Percentiles rank a stretch among this genome's conserved stretches.
Conservation (phyloP, 257 asterid genomes). For the Sherardia arvensis region DNA sequence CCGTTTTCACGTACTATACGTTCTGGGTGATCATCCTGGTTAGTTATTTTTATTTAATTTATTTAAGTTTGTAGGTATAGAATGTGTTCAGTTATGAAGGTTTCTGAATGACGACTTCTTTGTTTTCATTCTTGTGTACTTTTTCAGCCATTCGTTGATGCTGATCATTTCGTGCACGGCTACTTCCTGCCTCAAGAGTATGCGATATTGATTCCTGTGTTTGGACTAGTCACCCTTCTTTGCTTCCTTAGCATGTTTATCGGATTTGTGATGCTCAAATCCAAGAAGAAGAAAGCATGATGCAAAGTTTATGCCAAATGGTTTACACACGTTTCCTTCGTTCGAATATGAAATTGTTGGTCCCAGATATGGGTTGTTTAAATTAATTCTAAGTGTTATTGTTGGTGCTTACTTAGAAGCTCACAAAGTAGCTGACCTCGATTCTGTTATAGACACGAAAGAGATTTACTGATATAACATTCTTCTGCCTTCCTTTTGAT, state of each 20-base stretch:
- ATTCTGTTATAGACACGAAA: not conserved
- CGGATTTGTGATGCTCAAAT: slow-evolving; percentile 79
- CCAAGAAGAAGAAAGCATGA: slow-evolving; percentile 76
- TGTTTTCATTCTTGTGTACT: not conserved
- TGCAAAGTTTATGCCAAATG: slow-evolving; percentile 1
- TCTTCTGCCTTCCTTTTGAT: not conserved
- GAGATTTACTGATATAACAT: not conserved
- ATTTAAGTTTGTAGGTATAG: not conserved
- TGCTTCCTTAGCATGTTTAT: slow-evolving; percentile 60
- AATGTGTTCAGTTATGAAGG: not conserved
- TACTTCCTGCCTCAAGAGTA: slow-evolving; percentile 89
- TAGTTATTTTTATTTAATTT: slow-evolving; percentile 15
- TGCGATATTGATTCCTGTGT: slow-evolving; percentile 56
- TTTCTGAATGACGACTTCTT: not conserved
- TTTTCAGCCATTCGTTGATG: slow-evolving; percentile 86
- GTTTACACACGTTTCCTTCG: not conserved
- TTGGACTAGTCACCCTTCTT: slow-evolving; percentile 48
- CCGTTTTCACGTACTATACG: slow-evolving; percentile 81
- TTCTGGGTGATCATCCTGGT: slow-evolving; percentile 91
- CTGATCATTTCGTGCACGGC: slow-evolving; percentile 75
- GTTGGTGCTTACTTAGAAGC: not conserved
- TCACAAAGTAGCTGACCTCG: not conserved
- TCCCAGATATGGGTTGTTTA: not conserved
- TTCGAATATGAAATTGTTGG: not conserved
- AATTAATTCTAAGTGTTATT: not conserved